These are phyloP conservation scores for Vitis hybrid DNA, from an alignment of 177 flowering plant species.

Conservation along the genomic window DNA sequence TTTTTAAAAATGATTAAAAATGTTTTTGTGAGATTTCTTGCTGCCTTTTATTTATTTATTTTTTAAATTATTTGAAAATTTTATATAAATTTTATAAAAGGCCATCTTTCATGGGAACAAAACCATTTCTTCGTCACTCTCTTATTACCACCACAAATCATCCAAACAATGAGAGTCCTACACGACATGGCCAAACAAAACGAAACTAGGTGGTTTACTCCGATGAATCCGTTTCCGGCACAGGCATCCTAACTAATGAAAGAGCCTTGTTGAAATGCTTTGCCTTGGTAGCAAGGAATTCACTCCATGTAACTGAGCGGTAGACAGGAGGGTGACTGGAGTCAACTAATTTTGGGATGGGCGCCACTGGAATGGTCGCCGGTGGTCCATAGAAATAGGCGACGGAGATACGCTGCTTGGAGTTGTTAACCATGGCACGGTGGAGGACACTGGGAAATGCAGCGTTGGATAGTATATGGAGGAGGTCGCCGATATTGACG, in stretches of 20 bases:
- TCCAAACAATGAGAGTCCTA: too few species aligned
- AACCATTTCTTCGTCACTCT: too few species aligned
- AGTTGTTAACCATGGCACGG: constrained; percentile 78
- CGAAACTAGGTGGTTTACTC: constrained; percentile 19
- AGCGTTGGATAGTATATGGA: constrained; percentile 89
- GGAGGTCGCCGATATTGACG: constrained; percentile 81
- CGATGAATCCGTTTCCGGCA: constrained; percentile 26
- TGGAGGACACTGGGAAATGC: constrained; percentile 65
- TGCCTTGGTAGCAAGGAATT: constrained; percentile 78
- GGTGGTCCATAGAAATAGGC: constrained; percentile 89
- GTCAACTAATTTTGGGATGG: constrained; percentile 48
- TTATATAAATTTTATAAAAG: too few species aligned
- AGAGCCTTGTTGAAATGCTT: constrained; percentile 83
- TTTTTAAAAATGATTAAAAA: too few species aligned
- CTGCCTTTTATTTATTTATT: too few species aligned
- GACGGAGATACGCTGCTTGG: constrained; percentile 57
- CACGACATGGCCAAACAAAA: too few species aligned
- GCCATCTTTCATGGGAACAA: too few species aligned
- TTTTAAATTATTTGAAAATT: too few species aligned
- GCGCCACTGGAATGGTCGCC: constrained; percentile 43
- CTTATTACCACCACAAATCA: too few species aligned
- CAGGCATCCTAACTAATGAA: constrained; percentile 41
- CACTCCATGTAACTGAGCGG: constrained; percentile 72
- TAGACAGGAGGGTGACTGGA: constrained; percentile 57
- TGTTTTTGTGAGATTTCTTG: too few species aligned